These are phyloP conservation scores for Mortierella claussenii DNA, from an alignment of 192 early-diverging fungal species.

Conservation along the genomic window DNA sequence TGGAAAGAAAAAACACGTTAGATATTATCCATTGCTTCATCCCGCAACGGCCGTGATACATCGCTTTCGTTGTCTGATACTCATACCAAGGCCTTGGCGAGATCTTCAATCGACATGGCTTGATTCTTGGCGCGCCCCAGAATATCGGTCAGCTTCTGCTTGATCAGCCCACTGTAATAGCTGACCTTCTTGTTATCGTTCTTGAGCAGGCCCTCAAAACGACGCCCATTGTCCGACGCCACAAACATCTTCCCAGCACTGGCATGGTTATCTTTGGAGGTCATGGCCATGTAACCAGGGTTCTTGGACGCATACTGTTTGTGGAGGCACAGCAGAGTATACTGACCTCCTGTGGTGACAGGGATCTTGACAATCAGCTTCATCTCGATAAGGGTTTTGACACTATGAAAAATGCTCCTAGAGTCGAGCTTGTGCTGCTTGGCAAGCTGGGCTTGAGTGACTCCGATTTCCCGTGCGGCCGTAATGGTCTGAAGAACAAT, in stretches of 20 bases:
- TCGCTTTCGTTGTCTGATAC: too few relatives aligned
- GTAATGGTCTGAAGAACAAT: constrained; percentile 60
- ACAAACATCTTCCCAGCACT: constrained; percentile 18
- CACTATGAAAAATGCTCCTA: constrained; percentile 67
- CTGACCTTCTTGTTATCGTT: constrained; percentile 47
- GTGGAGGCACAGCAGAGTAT: constrained; percentile 69
- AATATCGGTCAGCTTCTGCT: constrained; percentile 64
- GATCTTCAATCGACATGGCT: constrained; percentile 63
- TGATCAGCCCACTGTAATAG: constrained; percentile 66
- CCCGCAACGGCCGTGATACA: too few relatives aligned
- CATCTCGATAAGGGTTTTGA: constrained; percentile 61
- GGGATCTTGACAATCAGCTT: constrained; percentile 72
- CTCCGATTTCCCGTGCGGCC: constrained; percentile 55
- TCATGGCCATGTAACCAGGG: constrained; percentile 54
- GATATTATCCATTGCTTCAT: too few relatives aligned
- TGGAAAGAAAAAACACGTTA: too few relatives aligned
- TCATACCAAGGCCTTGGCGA: constrained; percentile 65
- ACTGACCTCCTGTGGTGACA: constrained; percentile 64
- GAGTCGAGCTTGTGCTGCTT: constrained; percentile 68
- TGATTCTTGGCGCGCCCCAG: constrained; percentile 60
- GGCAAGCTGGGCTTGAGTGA: constrained; percentile 67
- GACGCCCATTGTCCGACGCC: background rate
- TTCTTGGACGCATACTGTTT: constrained; percentile 62
- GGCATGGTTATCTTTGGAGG: constrained; percentile 30
- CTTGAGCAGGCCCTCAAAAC: constrained; percentile 27